Conservation (phyloP, 2,329 filamentous ascomycete genomes). For the Colletotrichum sp. region DNA sequence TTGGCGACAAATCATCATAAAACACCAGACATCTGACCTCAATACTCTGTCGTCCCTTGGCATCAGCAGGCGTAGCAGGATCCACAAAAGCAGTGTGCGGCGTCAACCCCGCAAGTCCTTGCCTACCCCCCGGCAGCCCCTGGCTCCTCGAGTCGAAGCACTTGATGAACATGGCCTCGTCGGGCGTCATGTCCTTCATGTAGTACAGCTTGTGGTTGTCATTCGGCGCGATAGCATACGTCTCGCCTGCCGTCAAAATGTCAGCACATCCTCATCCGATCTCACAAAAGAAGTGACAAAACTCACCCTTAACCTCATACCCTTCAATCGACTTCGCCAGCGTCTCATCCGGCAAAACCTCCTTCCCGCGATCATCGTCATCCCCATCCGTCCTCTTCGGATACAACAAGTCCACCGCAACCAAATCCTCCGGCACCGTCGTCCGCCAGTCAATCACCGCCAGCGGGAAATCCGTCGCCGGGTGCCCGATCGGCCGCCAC, state of each 20-base stretch:
- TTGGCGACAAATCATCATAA: conserved; percentile 44
- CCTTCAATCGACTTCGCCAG: conserved; percentile 56
- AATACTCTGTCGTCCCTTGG: conserved; percentile 69
- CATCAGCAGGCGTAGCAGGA: conserved; percentile 69
- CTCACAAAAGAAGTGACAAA: neutral
- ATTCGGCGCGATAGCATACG: conserved; percentile 62
- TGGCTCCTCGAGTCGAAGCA: conserved; percentile 57
- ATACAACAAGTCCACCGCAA: conserved; percentile 68
- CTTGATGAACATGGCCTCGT: conserved; percentile 54
- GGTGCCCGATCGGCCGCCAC: conserved; percentile 70
- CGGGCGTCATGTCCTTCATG: conserved; percentile 68
- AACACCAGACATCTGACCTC: conserved; percentile 69
- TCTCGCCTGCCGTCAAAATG: conserved; percentile 53
- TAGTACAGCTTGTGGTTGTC: conserved; percentile 68
- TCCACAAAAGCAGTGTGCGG: conserved; percentile 63
- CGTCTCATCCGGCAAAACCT: conserved; percentile 54
- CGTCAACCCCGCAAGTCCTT: conserved; percentile 50
- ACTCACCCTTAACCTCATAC: conserved; percentile 57
- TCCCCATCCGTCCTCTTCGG: conserved; percentile 44
- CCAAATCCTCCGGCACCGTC: conserved; percentile 61
- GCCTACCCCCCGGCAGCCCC: conserved; percentile 46
- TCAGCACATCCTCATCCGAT: neutral
- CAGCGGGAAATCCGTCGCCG: conserved; percentile 67
- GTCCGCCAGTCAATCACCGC: conserved; percentile 69
- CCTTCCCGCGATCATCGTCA: conserved; percentile 61